phyloP scores from a whole-genome alignment of 1,139 yeast genomes.

The Nematodospora anomalae region DNA sequence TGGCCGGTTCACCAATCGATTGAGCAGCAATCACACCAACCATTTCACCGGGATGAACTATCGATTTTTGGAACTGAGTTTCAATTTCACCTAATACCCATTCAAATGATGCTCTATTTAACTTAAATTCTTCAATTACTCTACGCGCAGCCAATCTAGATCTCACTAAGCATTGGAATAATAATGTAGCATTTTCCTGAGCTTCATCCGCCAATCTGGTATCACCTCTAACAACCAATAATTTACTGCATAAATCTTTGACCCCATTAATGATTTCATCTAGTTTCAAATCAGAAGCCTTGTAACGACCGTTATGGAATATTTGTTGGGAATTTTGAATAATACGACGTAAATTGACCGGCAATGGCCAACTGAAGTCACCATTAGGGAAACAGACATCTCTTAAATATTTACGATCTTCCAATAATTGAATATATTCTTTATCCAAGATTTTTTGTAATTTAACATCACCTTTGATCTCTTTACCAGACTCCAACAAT shows the following conservation, averaged over 20 bases:
- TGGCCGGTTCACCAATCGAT: constrained; percentile 99
- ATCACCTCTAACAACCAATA: constrained; percentile 82
- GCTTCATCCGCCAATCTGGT: constrained; percentile 77
- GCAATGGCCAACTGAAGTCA: constrained; percentile 96
- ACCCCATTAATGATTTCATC: constrained; percentile 78
- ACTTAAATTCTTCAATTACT: constrained; percentile 84
- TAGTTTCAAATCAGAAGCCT: constrained; percentile 86
- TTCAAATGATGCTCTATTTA: constrained; percentile 83
- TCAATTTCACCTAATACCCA: constrained; percentile 97
- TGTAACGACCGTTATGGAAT: constrained; percentile 88
- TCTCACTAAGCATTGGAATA: constrained; percentile 89
- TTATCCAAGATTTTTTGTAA: constrained; percentile 78
- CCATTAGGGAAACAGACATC: constrained; percentile 83
- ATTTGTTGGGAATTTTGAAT: constrained; percentile 97
- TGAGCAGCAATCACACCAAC: constrained; percentile 99
- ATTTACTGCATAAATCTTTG: constrained; percentile 61
- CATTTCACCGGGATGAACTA: constrained; percentile 99
- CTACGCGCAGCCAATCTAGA: constrained; percentile 91
- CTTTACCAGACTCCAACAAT: constrained; percentile 83
- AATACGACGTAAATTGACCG: constrained; percentile 95
- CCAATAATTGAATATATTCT: constrained; percentile 74
- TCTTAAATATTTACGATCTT: constrained; percentile 81
- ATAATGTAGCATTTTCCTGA: constrained; percentile 85
- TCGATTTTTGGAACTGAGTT: constrained; percentile 86
- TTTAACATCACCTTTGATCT: constrained; percentile 85